These are phyloP conservation scores for Pichia thaimueangensis DNA, from an alignment of 805 yeast species.

Conservation along the genomic window DNA sequence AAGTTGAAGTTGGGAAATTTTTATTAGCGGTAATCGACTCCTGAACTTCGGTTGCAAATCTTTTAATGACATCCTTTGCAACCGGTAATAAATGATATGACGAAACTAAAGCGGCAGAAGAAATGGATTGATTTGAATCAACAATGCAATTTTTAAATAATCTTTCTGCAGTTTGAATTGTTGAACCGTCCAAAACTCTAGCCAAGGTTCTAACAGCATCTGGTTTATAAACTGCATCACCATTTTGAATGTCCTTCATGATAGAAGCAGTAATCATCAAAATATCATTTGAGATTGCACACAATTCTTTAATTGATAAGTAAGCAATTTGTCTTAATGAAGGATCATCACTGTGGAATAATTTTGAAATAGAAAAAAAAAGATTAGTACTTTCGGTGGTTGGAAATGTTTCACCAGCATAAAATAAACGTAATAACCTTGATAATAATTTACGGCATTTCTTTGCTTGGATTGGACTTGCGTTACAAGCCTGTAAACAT, in stretches of 20 bases:
- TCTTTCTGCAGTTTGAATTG: constrained; percentile 91
- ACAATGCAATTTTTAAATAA: constrained; percentile 88
- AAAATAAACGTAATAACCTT: constrained; percentile 72
- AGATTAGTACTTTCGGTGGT: constrained; percentile 84
- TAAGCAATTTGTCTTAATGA: constrained; percentile 89
- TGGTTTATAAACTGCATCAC: constrained; percentile 81
- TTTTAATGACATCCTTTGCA: constrained; percentile 84
- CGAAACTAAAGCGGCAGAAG: constrained; percentile 91
- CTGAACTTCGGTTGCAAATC: constrained; percentile 91
- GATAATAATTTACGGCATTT: constrained; percentile 81
- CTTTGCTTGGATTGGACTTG: constrained; percentile 81
- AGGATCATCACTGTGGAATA: constrained; percentile 87
- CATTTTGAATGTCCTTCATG: constrained; percentile 95
- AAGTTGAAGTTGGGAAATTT: constrained; percentile 43
- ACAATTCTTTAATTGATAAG: constrained; percentile 86
- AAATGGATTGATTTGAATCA: constrained; percentile 77
- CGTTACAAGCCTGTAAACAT: constrained; percentile 87
- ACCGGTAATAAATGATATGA: constrained; percentile 86
- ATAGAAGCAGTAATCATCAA: constrained; percentile 97
- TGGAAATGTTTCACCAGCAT: constrained; percentile 84
- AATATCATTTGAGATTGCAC: constrained; percentile 79
- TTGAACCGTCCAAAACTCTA: constrained; percentile 81
- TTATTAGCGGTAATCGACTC: constrained; percentile 74
- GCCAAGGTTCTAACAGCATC: constrained; percentile 90
- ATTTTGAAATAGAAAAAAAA: constrained; percentile 88